Percentiles rank a stretch among this genome's conserved stretches.
Evolutionary conservation across 768 basidiomycete species (phyloP).

Genomic region (Hygrophoropsis aurantiaca): DNA sequence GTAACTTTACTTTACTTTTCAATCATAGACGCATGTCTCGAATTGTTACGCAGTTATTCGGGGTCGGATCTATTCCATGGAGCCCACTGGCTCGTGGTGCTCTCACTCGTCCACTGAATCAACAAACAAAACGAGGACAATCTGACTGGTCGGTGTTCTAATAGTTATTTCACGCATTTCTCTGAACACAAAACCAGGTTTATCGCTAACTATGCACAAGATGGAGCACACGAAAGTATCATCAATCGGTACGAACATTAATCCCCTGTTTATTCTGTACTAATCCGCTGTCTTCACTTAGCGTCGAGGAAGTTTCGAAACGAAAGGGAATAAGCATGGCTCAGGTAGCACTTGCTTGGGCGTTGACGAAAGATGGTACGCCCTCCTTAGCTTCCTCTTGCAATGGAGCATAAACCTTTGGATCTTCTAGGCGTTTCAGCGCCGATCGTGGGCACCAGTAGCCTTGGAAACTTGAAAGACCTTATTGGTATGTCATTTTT

Average conservation of each 20-base stretch:
- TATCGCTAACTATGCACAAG: constrained; percentile 19
- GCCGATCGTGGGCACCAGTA: constrained; percentile 46
- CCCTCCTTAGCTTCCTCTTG: not conserved
- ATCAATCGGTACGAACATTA: constrained; percentile 21
- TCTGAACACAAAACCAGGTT: constrained; percentile 14
- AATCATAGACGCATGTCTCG: not conserved
- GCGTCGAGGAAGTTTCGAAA: constrained; percentile 40
- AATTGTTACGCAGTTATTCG: constrained; percentile 31
- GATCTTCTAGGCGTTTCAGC: constrained; percentile 32
- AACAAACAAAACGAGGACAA: constrained; percentile 25
- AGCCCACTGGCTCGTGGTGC: constrained; percentile 39
- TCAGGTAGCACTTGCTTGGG: constrained; percentile 43
- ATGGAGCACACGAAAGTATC: constrained; percentile 24
- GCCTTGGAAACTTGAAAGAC: constrained; percentile 38
- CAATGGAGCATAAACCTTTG: not conserved
- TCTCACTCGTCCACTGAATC: constrained; percentile 32
- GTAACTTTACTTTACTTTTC: constrained; percentile 8
- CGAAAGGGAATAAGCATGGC: constrained; percentile 41
- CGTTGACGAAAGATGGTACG: constrained; percentile 29
- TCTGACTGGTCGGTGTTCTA: constrained; percentile 18
- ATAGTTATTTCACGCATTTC: not conserved
- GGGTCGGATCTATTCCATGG: constrained; percentile 48
- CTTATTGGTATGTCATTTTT: constrained; percentile 31
- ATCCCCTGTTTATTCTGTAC: not conserved
- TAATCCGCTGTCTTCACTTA: constrained; percentile 6